Percentiles rank a stretch among this genome's conserved stretches.
Conservation (phyloP, 495 filamentous ascomycete genomes). For the Bathelium albidoporum region DNA sequence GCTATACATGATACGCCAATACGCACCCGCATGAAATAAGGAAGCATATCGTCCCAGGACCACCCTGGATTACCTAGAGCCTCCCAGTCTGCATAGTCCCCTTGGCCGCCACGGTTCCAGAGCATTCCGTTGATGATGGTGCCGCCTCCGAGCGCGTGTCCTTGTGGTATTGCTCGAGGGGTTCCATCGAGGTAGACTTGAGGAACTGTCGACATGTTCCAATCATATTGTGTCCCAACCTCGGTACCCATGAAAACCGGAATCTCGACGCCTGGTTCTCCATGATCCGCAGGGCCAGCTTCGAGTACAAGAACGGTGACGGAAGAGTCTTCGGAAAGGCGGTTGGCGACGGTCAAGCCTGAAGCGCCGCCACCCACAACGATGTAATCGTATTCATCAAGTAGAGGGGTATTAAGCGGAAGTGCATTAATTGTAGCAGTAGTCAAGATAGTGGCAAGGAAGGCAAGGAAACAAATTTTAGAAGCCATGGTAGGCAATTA, state of each 20-base stretch:
- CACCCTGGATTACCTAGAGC: conserved; percentile 13
- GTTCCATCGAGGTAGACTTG: conserved; percentile 16
- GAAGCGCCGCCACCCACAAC: conserved; percentile 22
- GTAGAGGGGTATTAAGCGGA: conserved; percentile 18
- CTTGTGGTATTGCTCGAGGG: conserved; percentile 17
- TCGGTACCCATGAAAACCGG: conserved; percentile 18
- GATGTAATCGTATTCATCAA: conserved; percentile 17
- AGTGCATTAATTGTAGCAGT: conserved; percentile 5
- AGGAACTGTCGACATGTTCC: conserved; percentile 18
- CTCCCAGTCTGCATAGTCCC: conserved; percentile 15
- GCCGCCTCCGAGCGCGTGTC: conserved; percentile 14
- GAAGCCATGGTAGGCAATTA: neutral
- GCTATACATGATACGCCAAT: no score
- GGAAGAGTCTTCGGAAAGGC: conserved; percentile 11
- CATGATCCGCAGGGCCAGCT: conserved; percentile 18
- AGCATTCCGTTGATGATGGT: conserved; percentile 15
- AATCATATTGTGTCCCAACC: conserved; percentile 18
- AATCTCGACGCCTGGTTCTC: conserved; percentile 9
- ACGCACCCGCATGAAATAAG: conserved; percentile 14
- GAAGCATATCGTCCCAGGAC: conserved; percentile 10
- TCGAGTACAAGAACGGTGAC: conserved; percentile 20
- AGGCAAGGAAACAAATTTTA: neutral
- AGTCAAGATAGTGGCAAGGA: conserved; percentile 4
- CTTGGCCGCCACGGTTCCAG: conserved; percentile 11
- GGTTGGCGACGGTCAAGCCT: conserved; percentile 22